Evolutionary conservation across 23 red algal species (phyloP).

Genomic region (Agarophyton chilense): DNA sequence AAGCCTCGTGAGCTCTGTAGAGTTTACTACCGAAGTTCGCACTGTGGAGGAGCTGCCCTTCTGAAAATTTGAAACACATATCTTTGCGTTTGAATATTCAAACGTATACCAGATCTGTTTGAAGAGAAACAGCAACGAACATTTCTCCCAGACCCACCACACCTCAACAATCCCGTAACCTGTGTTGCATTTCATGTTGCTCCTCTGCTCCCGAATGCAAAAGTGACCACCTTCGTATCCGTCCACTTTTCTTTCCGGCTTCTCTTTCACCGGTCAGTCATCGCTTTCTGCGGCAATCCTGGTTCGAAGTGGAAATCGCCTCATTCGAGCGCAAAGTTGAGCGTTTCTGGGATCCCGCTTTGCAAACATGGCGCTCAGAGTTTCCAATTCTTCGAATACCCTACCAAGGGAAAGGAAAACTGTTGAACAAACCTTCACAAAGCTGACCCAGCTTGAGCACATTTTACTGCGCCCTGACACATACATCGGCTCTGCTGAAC

Average conservation of each 20-base stretch:
- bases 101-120: not conserved
- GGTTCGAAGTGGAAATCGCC: no score
- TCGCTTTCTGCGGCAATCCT: no score
- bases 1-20: no score
- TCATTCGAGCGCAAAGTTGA: not conserved
- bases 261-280: no score
- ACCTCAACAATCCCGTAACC: not conserved
- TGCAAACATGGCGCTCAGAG: constrained; percentile 38
- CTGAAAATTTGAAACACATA: not conserved
- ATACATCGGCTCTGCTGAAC: constrained; percentile 91
- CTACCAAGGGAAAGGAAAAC: constrained; percentile 50
- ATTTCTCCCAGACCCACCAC: not conserved
- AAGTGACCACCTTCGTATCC: no score
- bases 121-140: not conserved
- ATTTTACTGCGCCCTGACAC: constrained; percentile 95
- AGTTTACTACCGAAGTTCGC: no score
- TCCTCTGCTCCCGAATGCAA: no score
- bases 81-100: not conserved
- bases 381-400: constrained; percentile 31
- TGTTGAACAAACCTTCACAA: constrained; percentile 89
- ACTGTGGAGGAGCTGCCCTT: no score
- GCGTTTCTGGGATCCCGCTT: not conserved
- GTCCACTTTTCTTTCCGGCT: no score
- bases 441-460: constrained; percentile 95
- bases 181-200: not conserved